These are phyloP conservation scores for Mycosphaerelloides madeirae DNA, from an alignment of 2,329 filamentous ascomycete species.

Conservation along the genomic window DNA sequence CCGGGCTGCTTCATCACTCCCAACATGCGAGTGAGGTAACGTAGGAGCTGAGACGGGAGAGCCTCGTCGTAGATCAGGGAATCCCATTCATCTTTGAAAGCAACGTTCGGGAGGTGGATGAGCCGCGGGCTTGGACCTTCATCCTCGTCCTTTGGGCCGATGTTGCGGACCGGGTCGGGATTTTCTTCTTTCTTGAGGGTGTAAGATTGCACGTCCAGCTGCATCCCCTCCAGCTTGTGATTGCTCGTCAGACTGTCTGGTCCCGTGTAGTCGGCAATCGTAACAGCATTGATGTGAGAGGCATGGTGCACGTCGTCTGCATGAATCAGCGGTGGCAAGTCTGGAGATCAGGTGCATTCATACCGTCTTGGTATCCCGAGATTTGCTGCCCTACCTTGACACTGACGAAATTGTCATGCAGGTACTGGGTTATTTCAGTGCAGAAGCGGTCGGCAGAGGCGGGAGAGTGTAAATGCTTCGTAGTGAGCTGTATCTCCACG, in stretches of 20 bases:
- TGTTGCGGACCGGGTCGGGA: conserved; percentile 18
- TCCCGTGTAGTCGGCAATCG: conserved; percentile 39
- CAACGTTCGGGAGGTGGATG: conserved; percentile 35
- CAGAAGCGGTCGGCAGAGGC: conserved; percentile 1
- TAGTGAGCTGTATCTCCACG: conserved; percentile 37
- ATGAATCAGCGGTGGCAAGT: background rate
- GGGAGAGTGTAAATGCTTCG: conserved; percentile 10
- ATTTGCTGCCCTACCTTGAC: conserved; percentile 15
- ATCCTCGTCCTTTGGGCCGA: conserved; percentile 25
- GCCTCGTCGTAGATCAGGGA: conserved; percentile 43
- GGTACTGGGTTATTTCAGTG: conserved; percentile 34
- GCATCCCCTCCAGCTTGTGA: conserved; percentile 31
- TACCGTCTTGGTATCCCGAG: background rate
- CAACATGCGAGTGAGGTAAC: conserved; percentile 36
- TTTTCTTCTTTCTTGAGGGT: conserved; percentile 31
- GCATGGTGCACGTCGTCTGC: conserved; percentile 11
- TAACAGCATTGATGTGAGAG: conserved; percentile 32
- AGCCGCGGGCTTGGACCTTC: conserved; percentile 32
- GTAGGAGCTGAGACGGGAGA: conserved; percentile 40
- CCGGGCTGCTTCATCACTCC: conserved; percentile 32
- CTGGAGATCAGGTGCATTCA: background rate
- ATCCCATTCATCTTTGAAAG: conserved; percentile 42
- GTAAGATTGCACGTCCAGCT: conserved; percentile 43
- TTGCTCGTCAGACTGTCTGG: conserved; percentile 16
- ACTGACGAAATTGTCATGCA: conserved; percentile 8